Evolutionary conservation across 306 rosid genomes (phyloP), one percentile per base, ranked within the genome.

Genomic region (Betula pendula): DNA sequence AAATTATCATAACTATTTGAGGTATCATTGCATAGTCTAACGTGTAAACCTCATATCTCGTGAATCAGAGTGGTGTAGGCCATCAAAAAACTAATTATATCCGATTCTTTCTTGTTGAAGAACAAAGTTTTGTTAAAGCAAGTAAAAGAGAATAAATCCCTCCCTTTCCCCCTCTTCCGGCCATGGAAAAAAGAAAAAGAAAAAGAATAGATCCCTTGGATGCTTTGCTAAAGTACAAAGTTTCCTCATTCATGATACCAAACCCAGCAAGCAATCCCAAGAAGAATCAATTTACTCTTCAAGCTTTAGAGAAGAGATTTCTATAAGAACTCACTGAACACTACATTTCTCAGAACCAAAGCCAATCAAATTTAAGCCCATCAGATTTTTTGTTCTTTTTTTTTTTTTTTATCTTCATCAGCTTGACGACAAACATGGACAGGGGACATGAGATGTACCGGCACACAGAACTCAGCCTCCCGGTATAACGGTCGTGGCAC

Each of bases 191-290:
- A n/a, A n/a, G n/a, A n/a, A n/a, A n/a, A n/a, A n/a, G n/a, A n/a
- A n/a, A n/a, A n/a, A n/a, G 25, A 55, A 49, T 16, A 51, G 27
- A 79, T 55, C 47, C 45, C 58, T 22, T 0, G 38, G 70, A 80
- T 84, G 67, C 91, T 84, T 91, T 85, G 75, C 87, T 67, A 70
- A 87, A 83, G 56, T 53, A 60, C 82, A 31, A 89, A 89, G 93
- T 80, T 82, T 80, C 53, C 52, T 16, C 10, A 44, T 44, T 9
- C 33, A 29, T 81, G 87, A 85, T 94, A 85, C 97, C 88, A 83
- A 90, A 91, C 80, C 96, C 89, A 88, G 69, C 84, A 94, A 90
- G 97, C 87, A 85, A 92, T 82, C 82, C 82, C 66, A 29, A 27
- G 38, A 48, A 75, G 8, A 71, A 68, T 0, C 24, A 5, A 22